phyloP scores from a whole-genome alignment of 2,329 filamentous ascomycete genomes.

The Exophiala lecanii-corni region DNA sequence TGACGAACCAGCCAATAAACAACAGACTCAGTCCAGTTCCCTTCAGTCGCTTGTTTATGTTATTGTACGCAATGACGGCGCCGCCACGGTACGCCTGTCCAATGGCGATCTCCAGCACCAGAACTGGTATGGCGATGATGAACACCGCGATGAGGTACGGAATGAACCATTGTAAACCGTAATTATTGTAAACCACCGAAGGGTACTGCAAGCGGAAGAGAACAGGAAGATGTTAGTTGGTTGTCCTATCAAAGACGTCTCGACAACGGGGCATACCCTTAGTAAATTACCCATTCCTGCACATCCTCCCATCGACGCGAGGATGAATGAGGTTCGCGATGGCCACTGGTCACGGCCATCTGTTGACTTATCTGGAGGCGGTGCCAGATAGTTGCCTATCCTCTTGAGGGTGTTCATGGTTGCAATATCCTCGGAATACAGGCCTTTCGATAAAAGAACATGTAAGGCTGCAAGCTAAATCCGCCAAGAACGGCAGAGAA shows the following conservation, averaged over 20 bases:
- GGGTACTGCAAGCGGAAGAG: constrained; percentile 48
- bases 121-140: constrained; percentile 52
- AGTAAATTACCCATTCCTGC: constrained; percentile 54
- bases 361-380: constrained; percentile 29
- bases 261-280: too few relatives aligned
- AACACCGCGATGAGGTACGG: constrained; percentile 54
- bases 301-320: constrained; percentile 54
- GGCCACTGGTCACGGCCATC: constrained; percentile 50
- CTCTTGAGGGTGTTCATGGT: constrained; percentile 15
- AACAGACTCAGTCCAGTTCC: constrained; percentile 51
- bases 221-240: too few relatives aligned
- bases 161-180: constrained; percentile 58
- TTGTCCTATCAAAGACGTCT: too few relatives aligned
- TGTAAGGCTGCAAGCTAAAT: too few relatives aligned
- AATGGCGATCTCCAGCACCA: constrained; percentile 52
- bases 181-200: constrained; percentile 57
- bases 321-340: constrained; percentile 49
- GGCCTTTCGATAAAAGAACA: too few relatives aligned
- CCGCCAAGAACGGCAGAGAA: too few relatives aligned
- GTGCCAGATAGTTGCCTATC: constrained; percentile 30
- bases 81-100: constrained; percentile 54
- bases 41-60: constrained; percentile 49
- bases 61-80: constrained; percentile 52
- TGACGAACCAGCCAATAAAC: constrained; percentile 52
- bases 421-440: too few relatives aligned